phyloP scores from a whole-genome alignment of 2,329 filamentous ascomycete genomes.

The Leptographium lundbergii region DNA sequence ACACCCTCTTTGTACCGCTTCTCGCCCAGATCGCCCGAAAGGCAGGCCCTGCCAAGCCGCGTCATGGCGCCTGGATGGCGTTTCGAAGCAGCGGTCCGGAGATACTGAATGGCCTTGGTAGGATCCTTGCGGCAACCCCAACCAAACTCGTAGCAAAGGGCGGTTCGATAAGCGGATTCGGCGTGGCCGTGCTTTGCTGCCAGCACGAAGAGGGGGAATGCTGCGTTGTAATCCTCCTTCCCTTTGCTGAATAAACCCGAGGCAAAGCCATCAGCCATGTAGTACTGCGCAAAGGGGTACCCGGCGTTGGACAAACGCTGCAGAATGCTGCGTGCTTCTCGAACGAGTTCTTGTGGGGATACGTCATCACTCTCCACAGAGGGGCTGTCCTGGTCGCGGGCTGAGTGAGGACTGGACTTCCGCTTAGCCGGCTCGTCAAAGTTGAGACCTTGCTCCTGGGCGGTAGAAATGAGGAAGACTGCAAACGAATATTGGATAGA shows the following conservation, averaged over 20 bases:
- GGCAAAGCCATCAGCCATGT: slow-evolving; percentile 85
- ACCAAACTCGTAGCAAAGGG: slow-evolving; percentile 93
- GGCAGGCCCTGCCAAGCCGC: slow-evolving; percentile 77
- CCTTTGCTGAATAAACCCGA: slow-evolving; percentile 93
- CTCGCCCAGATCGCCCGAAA: slow-evolving; percentile 78
- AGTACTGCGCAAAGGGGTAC: slow-evolving; percentile 97
- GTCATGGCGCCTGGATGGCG: slow-evolving; percentile 93
- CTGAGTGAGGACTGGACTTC: slow-evolving; percentile 33
- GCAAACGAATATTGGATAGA: slow-evolving; percentile 94
- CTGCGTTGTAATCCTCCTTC: slow-evolving; percentile 80
- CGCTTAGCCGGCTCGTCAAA: slow-evolving; percentile 31
- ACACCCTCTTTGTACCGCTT: slow-evolving; percentile 82
- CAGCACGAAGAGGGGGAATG: slow-evolving; percentile 83
- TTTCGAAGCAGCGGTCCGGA: slow-evolving; percentile 81
- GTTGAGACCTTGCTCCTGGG: slow-evolving; percentile 60
- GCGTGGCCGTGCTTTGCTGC: slow-evolving; percentile 96
- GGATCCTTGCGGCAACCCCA: slow-evolving; percentile 90
- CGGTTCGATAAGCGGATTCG: slow-evolving; percentile 87
- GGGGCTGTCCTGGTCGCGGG: slow-evolving; percentile 33
- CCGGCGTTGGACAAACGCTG: slow-evolving; percentile 75
- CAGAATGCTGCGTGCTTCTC: slow-evolving; percentile 80
- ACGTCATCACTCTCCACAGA: slow-evolving; percentile 31
- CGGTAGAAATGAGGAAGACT: slow-evolving; percentile 81
- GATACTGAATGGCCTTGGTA: slow-evolving; percentile 85
- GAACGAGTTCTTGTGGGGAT: slow-evolving; percentile 56